Percentiles rank a stretch among this genome's conserved stretches.
Evolutionary conservation across 2,329 filamentous ascomycete genomes (phyloP).

Genomic region (Lecanicillium sp.): DNA sequence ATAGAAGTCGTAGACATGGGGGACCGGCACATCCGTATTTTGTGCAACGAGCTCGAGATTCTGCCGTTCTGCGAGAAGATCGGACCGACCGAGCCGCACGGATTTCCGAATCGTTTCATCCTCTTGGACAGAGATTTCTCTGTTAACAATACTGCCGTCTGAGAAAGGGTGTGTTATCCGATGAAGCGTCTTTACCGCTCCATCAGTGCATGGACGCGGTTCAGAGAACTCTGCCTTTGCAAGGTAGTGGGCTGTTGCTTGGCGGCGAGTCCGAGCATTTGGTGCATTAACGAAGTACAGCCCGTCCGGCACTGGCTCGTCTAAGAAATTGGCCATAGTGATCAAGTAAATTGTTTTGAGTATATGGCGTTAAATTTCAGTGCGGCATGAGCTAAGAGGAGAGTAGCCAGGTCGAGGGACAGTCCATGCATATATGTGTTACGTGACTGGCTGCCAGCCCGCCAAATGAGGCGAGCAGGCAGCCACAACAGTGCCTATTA

Average conservation of each 20-base stretch:
- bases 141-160: constrained; percentile 1
- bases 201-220: neutral
- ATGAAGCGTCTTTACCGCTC: neutral
- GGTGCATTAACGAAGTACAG: constrained; percentile 7
- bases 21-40: neutral
- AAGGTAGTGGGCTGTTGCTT: constrained; percentile 6
- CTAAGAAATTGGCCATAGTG: neutral
- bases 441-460: too few species aligned
- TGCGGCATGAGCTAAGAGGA: too few species aligned
- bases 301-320: neutral
- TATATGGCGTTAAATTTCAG: too few species aligned
- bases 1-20: constrained; percentile 4
- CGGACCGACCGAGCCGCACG: neutral
- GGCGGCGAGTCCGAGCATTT: constrained; percentile 2
- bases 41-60: constrained; percentile 4
- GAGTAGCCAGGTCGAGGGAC: too few species aligned
- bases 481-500: too few species aligned
- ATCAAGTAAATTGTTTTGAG: neutral
- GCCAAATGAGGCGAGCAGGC: too few species aligned
- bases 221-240: neutral
- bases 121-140: neutral
- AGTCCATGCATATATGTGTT: too few species aligned
- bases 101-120: constrained; percentile 4
- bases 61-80: constrained; percentile 1
- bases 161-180: neutral